Base-by-base conservation (phyloP, 805 yeast genomes). In the Kazachstania kunashirensis region DNA sequence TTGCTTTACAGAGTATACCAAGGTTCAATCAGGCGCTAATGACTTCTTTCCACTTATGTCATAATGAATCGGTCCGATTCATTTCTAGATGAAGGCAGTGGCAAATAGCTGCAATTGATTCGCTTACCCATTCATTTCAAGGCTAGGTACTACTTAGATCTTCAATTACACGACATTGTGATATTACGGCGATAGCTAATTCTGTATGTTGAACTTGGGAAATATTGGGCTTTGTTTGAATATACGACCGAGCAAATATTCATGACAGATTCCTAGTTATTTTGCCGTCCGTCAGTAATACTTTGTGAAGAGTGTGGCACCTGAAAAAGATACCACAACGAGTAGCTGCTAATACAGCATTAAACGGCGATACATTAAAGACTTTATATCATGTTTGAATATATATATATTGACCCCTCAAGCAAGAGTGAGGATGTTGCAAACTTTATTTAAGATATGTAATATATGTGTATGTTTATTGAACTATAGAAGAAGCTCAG, bases 401-500 rank as follows among this genome's bases (percentile, higher is more conserved):
- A 23, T 9, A 8, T 9, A 9, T 23, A 23, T 23, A 23, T 9
- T 11, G 11, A 23, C 8, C 24, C 24, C 8, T 23, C 24, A 23
- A 11, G 11, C 11, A n/a, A 6, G n/a, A 12, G 12, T 6, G 26
- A 24, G 13, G 12, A 24, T 24, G 13, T 24, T n/a, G 12, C 13
- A 24, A 24, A 6, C 13, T 24, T 24, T n/a, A 24, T 24, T 3
- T 24, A 24, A 12, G 6, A n/a, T n/a, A 24, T 24, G 13, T 11
- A n/a, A 24, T 11, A 26, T 30, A 30, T 29, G 16, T 6, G 10
- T 6, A 7, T 30, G 11, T 7, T 14, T 18, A 21, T 18, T 20
- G 15, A 15, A 6, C 35, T 38, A 41, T 16, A 45, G 33, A n/a
- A 46, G 31, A 16, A 56, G 38, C 26, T 55, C 55, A 4, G 60